These are phyloP conservation scores for Cadophora sp. DNA, from an alignment of 2,329 filamentous ascomycete species.

Conservation along the genomic window DNA sequence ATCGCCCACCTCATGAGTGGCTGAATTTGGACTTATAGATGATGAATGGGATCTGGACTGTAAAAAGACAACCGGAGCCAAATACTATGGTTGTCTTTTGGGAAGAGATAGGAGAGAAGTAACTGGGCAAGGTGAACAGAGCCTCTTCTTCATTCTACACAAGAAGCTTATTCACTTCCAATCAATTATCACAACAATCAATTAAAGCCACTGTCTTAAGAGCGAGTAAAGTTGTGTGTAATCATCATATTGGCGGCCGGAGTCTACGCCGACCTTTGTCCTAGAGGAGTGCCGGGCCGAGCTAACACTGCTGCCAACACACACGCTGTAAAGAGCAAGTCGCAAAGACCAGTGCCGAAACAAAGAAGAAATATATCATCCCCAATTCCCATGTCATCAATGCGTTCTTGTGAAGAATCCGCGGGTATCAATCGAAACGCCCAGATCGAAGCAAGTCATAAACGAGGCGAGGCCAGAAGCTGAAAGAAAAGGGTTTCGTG, in stretches of 20 bases:
- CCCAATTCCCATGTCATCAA: slow-evolving; percentile 36
- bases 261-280: slow-evolving; percentile 34
- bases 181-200: neutral
- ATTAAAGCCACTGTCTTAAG: too few species aligned
- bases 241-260: slow-evolving; percentile 29
- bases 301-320: slow-evolving; percentile 28
- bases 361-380: slow-evolving; percentile 30
- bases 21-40: neutral
- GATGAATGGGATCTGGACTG: neutral
- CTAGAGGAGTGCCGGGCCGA: slow-evolving; percentile 31
- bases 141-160: neutral
- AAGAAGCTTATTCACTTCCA: neutral
- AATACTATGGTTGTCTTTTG: neutral
- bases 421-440: slow-evolving; percentile 44
- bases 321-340: slow-evolving; percentile 32
- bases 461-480: slow-evolving; percentile 43
- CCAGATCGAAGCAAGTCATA: slow-evolving; percentile 41
- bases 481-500: slow-evolving; percentile 31
- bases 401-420: slow-evolving; percentile 43
- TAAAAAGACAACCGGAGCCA: neutral
- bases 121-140: neutral
- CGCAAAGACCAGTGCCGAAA: slow-evolving; percentile 28
- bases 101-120: neutral
- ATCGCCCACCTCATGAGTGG: too few species aligned
- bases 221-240: neutral